These are phyloP conservation scores for Mycena citricolor DNA, from an alignment of 1,284 basidiomycete genomes.

Conservation along the genomic window DNA sequence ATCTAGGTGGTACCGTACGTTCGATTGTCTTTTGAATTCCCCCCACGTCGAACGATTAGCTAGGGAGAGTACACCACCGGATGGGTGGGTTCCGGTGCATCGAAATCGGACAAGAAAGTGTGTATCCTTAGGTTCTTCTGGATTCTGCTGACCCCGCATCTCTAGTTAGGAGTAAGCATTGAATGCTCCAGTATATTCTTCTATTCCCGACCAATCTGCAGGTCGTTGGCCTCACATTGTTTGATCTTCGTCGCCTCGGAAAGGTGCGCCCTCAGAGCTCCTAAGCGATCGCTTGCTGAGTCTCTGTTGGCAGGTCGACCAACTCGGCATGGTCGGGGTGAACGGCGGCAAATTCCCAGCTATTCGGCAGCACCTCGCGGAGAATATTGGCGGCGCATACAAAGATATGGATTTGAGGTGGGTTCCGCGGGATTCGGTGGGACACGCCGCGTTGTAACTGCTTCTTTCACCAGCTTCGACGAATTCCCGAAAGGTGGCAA, in stretches of 20 bases:
- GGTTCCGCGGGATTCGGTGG: conserved; percentile 31
- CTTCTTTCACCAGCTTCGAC: conserved; percentile 59
- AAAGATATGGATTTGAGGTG: conserved; percentile 83
- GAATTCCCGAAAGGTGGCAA: conserved; percentile 74
- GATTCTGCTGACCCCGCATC: background rate
- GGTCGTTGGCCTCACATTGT: conserved; percentile 89
- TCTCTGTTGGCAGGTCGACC: conserved; percentile 48
- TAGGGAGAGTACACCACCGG: conserved; percentile 93
- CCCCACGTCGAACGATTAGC: conserved; percentile 1
- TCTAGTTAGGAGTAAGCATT: conserved; percentile 64
- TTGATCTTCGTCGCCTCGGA: conserved; percentile 83
- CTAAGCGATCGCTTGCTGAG: background rate
- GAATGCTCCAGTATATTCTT: conserved; percentile 4
- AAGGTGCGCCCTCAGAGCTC: conserved; percentile 76
- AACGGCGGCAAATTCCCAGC: conserved; percentile 84
- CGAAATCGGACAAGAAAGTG: conserved; percentile 93
- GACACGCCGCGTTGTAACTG: conserved; percentile 1
- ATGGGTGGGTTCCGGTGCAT: conserved; percentile 87
- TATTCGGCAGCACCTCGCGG: conserved; percentile 77
- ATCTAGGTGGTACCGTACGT: conserved; percentile 64
- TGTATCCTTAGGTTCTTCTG: background rate
- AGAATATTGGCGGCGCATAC: conserved; percentile 84
- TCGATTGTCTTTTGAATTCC: background rate
- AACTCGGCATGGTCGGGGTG: conserved; percentile 81
- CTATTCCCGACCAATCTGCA: conserved; percentile 32